Evolutionary conservation across 1,284 basidiomycete genomes (phyloP).

Genomic region (Sporisorium iseilematis-ciliati): DNA sequence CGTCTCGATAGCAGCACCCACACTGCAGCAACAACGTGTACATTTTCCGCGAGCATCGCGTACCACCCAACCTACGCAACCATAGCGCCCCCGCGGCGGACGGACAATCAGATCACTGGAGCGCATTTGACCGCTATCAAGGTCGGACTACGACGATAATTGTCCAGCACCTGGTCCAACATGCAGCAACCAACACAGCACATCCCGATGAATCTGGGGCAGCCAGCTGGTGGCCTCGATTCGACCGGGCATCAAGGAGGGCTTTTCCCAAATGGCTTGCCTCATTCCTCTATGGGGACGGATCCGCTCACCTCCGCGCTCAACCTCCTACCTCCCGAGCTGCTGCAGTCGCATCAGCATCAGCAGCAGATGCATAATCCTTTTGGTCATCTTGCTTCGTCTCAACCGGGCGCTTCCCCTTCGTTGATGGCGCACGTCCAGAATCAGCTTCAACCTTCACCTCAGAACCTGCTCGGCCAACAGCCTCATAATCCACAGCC

Average conservation of each 20-base stretch:
- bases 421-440: slow-evolving; percentile 36
- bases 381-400: slow-evolving; percentile 36
- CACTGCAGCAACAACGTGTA: background rate
- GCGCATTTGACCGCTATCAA: background rate
- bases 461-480: slow-evolving; percentile 14
- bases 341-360: slow-evolving; percentile 33
- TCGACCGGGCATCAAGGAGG: slow-evolving; percentile 20
- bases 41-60: background rate
- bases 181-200: slow-evolving; percentile 44
- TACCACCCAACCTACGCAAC: background rate
- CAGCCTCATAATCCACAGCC: slow-evolving; percentile 16
- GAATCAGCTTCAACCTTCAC: slow-evolving; percentile 25
- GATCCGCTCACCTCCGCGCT: slow-evolving; percentile 41
- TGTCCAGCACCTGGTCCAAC: background rate
- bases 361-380: slow-evolving; percentile 28
- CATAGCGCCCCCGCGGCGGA: background rate
- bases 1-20: slow-evolving; percentile 11
- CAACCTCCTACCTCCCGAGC: slow-evolving; percentile 29
- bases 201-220: slow-evolving; percentile 35
- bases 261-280: slow-evolving; percentile 25
- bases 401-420: slow-evolving; percentile 20
- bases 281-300: slow-evolving; percentile 19
- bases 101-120: background rate
- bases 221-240: slow-evolving; percentile 12
- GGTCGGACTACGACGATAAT: background rate